Percentiles rank a stretch among this genome's conserved stretches.
These are phyloP conservation scores for Aspergillus mulundensis DNA, from an alignment of 495 filamentous ascomycete species.

Conservation along the genomic window DNA sequence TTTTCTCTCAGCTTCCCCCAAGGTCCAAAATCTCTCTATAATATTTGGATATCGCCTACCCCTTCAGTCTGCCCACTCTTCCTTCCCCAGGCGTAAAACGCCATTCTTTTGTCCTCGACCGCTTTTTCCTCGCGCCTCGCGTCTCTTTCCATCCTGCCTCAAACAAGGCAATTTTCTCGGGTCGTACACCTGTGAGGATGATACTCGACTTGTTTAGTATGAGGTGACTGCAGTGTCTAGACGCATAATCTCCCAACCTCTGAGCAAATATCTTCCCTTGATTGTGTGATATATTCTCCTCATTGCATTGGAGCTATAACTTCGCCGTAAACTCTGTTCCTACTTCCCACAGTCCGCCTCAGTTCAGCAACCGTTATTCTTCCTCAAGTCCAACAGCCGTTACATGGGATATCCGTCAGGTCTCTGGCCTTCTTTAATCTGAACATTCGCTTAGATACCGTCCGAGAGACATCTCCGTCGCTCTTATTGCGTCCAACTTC, in stretches of 20 bases:
- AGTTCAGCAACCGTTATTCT: too few species aligned
- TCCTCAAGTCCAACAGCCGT: background rate
- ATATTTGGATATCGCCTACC: background rate
- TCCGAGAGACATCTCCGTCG: background rate
- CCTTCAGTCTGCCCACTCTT: background rate
- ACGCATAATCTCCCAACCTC: background rate
- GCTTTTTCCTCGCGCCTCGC: background rate
- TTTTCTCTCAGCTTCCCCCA: slow-evolving; percentile 5
- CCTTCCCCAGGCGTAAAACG: background rate
- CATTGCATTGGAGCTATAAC: background rate
- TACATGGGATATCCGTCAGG: background rate
- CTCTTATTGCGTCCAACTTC: background rate
- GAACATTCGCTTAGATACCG: background rate
- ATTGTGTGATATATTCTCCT: slow-evolving; percentile 7
- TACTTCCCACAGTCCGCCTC: too few species aligned
- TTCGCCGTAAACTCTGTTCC: too few species aligned
- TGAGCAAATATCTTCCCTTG: slow-evolving; percentile 2
- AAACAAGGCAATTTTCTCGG: background rate
- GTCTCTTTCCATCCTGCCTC: background rate
- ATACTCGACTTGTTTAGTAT: slow-evolving; percentile 10
- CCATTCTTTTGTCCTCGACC: background rate
- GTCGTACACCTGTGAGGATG: slow-evolving; percentile 5
- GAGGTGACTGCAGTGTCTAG: slow-evolving; percentile 12
- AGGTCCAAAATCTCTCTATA: background rate
- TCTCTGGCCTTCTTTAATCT: background rate